Evolutionary conservation across 352 stramenopile species (phyloP).

Genomic region (Globisporangium megalacanthum): DNA sequence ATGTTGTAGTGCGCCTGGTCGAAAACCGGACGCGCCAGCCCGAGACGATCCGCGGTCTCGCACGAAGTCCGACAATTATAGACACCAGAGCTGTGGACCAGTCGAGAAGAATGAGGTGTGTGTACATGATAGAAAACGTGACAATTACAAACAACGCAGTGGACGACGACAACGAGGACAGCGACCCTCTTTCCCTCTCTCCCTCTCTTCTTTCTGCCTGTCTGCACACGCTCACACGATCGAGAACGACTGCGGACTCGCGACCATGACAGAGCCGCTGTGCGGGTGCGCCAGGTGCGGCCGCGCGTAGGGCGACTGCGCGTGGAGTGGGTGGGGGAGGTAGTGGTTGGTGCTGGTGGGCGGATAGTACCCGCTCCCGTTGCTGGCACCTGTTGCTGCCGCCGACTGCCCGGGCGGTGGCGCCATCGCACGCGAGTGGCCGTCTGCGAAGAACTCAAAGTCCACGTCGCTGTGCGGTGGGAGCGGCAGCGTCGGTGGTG

Average conservation of each 20-base stretch:
- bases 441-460: slow-evolving; percentile 23
- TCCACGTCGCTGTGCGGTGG: slow-evolving; percentile 17
- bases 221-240: slow-evolving; percentile 4
- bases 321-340: slow-evolving; percentile 5
- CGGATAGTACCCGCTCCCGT: neutral
- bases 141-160: slow-evolving; percentile 5
- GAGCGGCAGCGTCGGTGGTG: slow-evolving; percentile 13
- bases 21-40: no score
- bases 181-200: no score
- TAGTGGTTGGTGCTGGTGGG: neutral
- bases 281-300: slow-evolving; percentile 16
- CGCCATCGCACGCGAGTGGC: slow-evolving; percentile 1
- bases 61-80: no score
- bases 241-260: slow-evolving; percentile 7
- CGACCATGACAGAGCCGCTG: slow-evolving; percentile 1
- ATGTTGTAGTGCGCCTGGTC: no score
- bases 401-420: neutral
- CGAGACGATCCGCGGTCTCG: no score
- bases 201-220: no score
- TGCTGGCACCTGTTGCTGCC: neutral
- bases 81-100: no score
- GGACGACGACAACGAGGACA: neutral
- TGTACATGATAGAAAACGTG: neutral
- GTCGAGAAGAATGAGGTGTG: no score
- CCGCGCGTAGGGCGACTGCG: slow-evolving; percentile 6